phyloP scores from a whole-genome alignment of 768 basidiomycete genomes.

The Cystofilobasidium ferigula region DNA sequence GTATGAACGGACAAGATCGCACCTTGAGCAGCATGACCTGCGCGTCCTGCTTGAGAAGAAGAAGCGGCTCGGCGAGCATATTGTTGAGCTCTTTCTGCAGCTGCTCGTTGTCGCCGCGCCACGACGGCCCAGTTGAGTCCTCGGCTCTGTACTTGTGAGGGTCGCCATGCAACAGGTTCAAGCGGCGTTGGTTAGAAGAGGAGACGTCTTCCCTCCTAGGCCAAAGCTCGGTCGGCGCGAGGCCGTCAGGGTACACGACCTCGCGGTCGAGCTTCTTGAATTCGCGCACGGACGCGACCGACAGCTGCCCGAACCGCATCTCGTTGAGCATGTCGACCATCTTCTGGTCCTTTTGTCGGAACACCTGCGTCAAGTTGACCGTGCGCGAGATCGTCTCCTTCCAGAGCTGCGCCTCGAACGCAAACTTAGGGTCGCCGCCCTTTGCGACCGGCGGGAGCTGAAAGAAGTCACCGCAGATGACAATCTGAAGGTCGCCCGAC shows the following conservation, averaged over 20 bases:
- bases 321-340: conserved; percentile 93
- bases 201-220: conserved; percentile 89
- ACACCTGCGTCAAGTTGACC: conserved; percentile 71
- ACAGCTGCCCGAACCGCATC: conserved; percentile 81
- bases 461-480: conserved; percentile 96
- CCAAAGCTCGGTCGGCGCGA: conserved; percentile 84
- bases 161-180: conserved; percentile 51
- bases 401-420: conserved; percentile 83
- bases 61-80: conserved; percentile 68
- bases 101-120: conserved; percentile 38
- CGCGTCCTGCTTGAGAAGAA: conserved; percentile 64
- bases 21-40: conserved; percentile 90
- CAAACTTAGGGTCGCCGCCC: conserved; percentile 59
- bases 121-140: not conserved
- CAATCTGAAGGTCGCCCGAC: conserved; percentile 46
- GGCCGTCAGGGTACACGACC: conserved; percentile 66
- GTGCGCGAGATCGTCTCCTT: conserved; percentile 59
- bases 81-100: conserved; percentile 71
- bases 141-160: conserved; percentile 28
- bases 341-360: conserved; percentile 43
- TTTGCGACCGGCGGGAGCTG: conserved; percentile 87
- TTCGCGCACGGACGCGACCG: conserved; percentile 51
- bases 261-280: conserved; percentile 61
- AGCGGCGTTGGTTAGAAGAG: conserved; percentile 59
- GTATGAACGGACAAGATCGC: not conserved